A percentile compares a stretch with the other conserved stretches of the same genome.
Conservation (phyloP, 2,329 filamentous ascomycete species). For the Cercospora janseana region DNA sequence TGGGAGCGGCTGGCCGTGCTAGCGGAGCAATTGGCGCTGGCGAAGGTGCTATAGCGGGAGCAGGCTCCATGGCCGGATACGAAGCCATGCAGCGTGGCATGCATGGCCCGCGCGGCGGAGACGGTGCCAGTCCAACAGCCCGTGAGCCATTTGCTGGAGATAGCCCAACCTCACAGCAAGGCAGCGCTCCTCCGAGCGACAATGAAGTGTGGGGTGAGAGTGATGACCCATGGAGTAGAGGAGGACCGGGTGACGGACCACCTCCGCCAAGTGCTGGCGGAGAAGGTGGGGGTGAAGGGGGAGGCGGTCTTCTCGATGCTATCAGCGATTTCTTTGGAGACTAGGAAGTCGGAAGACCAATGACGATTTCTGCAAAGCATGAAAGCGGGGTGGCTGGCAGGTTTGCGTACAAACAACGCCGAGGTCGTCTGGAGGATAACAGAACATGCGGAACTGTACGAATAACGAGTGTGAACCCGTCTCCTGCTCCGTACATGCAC, state of each 20-base stretch:
- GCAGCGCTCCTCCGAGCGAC: slow-evolving; percentile 19
- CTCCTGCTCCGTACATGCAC: too few relatives aligned
- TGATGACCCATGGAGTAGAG: slow-evolving; percentile 34
- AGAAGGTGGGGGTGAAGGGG: slow-evolving; percentile 28
- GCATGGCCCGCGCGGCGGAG: slow-evolving; percentile 33
- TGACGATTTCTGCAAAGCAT: not conserved
- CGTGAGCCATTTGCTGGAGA: slow-evolving; percentile 31
- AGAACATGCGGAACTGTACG: not conserved
- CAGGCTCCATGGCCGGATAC: slow-evolving; percentile 61
- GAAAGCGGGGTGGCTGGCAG: too few relatives aligned
- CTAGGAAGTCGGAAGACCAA: not conserved
- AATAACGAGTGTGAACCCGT: not conserved
- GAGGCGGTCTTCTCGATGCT: slow-evolving; percentile 21
- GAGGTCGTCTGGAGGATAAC: too few relatives aligned
- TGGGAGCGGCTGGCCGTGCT: slow-evolving; percentile 34
- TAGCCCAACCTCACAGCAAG: slow-evolving; percentile 17
- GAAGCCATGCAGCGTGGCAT: slow-evolving; percentile 60
- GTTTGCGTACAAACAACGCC: too few relatives aligned
- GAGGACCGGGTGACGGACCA: slow-evolving; percentile 38
- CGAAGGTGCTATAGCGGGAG: slow-evolving; percentile 47
- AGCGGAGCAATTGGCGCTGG: slow-evolving; percentile 43
- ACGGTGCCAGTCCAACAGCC: slow-evolving; percentile 37
- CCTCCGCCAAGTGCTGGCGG: slow-evolving; percentile 35
- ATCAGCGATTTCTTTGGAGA: slow-evolving; percentile 25
- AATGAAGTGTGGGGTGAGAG: slow-evolving; percentile 32